phyloP scores from a whole-genome alignment of 106 monocot genomes.

The Dendrobium chrysotoxum region DNA sequence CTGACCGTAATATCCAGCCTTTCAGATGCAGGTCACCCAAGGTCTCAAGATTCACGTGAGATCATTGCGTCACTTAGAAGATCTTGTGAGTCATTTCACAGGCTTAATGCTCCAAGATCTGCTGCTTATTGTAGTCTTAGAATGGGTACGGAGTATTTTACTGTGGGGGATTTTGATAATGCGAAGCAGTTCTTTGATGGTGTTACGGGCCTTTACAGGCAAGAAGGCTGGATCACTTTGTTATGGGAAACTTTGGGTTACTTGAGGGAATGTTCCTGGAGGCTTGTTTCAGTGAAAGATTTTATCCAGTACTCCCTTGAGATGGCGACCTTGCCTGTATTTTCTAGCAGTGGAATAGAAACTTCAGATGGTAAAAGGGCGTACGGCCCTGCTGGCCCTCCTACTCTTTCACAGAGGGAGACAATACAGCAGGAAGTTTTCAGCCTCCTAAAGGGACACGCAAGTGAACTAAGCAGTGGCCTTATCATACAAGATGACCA shows the following conservation, averaged over 20 bases:
- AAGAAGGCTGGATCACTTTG: constrained; percentile 87
- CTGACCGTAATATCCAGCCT: constrained; percentile 32
- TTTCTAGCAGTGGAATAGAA: constrained; percentile 21
- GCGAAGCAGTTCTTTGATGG: constrained; percentile 70
- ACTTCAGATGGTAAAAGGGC: constrained; percentile 14
- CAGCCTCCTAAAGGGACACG: constrained; percentile 25
- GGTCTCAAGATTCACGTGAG: constrained; percentile 82
- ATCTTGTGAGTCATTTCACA: constrained; percentile 73
- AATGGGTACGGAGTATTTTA: constrained; percentile 79
- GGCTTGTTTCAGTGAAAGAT: constrained; percentile 50
- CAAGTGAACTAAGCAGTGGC: constrained; percentile 14
- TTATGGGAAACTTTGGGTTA: constrained; percentile 86
- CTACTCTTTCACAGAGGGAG: constrained; percentile 59
- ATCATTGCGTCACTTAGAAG: constrained; percentile 74
- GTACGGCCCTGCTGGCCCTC: constrained; percentile 50
- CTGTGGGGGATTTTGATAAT: constrained; percentile 46
- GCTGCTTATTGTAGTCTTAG: constrained; percentile 54
- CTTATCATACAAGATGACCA: constrained; percentile 29
- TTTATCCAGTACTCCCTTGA: constrained; percentile 79
- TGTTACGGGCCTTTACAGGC: constrained; percentile 56
- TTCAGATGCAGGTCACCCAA: constrained; percentile 77
- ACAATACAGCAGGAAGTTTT: constrained; percentile 65
- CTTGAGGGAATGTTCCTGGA: constrained; percentile 61
- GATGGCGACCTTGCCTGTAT: constrained; percentile 84
- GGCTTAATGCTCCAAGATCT: constrained; percentile 58